Evolutionary conservation across 2,329 filamentous ascomycete genomes (phyloP), one percentile per base, ranked within the genome.

Genomic region (Ilyonectria sp.): DNA sequence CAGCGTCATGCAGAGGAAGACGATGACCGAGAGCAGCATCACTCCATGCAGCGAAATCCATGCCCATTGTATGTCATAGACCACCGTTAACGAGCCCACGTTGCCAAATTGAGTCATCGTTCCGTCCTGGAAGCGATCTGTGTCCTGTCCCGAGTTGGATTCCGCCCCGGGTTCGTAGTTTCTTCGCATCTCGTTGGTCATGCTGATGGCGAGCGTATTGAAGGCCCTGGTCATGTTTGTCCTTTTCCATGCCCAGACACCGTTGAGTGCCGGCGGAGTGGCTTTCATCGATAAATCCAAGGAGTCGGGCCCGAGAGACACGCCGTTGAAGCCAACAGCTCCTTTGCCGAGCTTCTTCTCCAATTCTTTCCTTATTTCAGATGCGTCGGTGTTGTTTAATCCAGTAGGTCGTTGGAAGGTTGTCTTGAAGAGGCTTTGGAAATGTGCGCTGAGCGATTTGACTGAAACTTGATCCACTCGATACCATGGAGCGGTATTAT

Each of bases 141-240:
- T 56, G 49, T 65, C 56, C 33, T 65, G 65, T 19, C 61, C 56
- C 3, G 31, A 65, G 15, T 17, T 8, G 1, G 13, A 35, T 33
- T 29, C 37, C 8, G 50, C 44, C 15, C 10, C 35, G 0, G 44
- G 35, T 4, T 60, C 26, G 13, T 55, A 53, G 6, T 65, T 68
- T 13, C 65, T 53, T 5, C 67, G 58, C 21, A 69, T 59, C 11
- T 67, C 59, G 53, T 69, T 67, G 4, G 67, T 53, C 63, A 69
- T 69, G 33, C 67, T 69, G 4, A 33, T 66, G 0, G 63, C 58
- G 17, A 69, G 47, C 2, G 67, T 31, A 4, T 55, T n/a, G 8
- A 68, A 68, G 4, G 44, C 60, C 21, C 54, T 60, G 11, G 63
- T 40, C n/a, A 69, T 46, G 5, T 69, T 67, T 1, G 40, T 63